Base-by-base conservation (phyloP, 352 stramenopile genomes). In the Phytophthora vignae region DNA sequence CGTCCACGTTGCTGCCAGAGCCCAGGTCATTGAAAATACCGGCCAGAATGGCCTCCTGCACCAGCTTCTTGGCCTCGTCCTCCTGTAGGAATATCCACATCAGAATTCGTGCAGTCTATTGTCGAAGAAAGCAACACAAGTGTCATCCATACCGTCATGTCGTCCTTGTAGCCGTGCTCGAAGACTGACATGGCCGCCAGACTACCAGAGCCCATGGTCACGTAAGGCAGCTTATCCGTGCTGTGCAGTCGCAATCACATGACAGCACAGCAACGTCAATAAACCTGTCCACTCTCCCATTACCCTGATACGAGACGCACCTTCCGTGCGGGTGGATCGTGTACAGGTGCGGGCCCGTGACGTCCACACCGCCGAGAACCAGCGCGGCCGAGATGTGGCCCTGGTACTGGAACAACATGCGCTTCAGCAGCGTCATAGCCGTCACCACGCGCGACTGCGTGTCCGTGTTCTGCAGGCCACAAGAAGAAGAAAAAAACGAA, bases 21-120 rank as follows among this genome's bases (percentile, higher is more conserved):
- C 98, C 98, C 40, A 99, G 81, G 82, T 99, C 98, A 82, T 99
- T 99, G 79, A 99, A 99, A 69, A 99, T 93, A 81, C 98, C 98
- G 1, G 97, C 96, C 19, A 98, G 71, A 71, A 99, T 99, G 9
- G 97, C 94, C 22, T 99, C 83, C 69, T 98, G 90, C 44, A 99
- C 98, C 55, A 99, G 82, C 58, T 94, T 88, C 64, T 99, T 96
- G n/a, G 97, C 98, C 62, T 99, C 96, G 1, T 87, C 94, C 78
- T 99, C 97, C 83, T 91, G 72, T 62, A 59, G 22, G 1, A 25
- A 12, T 11, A 36, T 19, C 15, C 9, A 49, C 4, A 49, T 49
- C 15, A 49, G 15, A 4, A 49, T 17, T 4, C 17, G 11, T 21
- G 42, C 42, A 4, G 11, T 7, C 4, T 5, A 10, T 40, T 40